phyloP scores from a whole-genome alignment of 2,329 filamentous ascomycete species.

The Mollisia scopiformis region DNA sequence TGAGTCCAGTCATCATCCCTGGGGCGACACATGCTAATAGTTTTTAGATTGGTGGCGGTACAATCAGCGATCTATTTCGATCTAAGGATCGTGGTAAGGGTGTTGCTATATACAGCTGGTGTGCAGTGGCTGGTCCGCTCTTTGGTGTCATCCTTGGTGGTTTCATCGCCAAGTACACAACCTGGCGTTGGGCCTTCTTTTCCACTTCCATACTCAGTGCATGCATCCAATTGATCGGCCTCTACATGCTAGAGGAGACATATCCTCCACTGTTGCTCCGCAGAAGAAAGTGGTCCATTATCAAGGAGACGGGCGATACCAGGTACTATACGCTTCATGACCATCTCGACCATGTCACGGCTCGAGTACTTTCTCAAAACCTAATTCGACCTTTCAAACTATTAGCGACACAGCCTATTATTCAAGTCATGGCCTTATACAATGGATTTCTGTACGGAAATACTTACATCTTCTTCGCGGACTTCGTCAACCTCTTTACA shows the following conservation, averaged over 20 bases:
- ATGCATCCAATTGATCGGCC: constrained; percentile 44
- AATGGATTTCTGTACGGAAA: neutral
- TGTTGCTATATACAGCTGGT: constrained; percentile 41
- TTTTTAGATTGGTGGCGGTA: no score
- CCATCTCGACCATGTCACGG: neutral
- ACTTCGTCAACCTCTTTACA: neutral
- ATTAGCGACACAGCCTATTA: neutral
- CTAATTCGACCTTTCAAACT: neutral
- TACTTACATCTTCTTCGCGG: neutral
- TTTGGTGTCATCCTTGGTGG: constrained; percentile 47
- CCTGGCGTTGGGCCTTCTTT: constrained; percentile 58
- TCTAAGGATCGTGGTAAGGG: constrained; percentile 43
- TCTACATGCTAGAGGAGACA: constrained; percentile 51
- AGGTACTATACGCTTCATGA: constrained; percentile 26
- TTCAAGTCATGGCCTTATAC: neutral
- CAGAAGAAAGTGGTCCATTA: constrained; percentile 45
- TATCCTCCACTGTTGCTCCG: constrained; percentile 50
- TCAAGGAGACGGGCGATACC: constrained; percentile 51
- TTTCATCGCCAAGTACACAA: constrained; percentile 45
- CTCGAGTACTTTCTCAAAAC: neutral
- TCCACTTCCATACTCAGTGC: constrained; percentile 46
- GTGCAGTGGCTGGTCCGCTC: constrained; percentile 64
- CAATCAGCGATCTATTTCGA: no score
- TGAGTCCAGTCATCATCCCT: no score
- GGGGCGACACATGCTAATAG: no score